A percentile compares a stretch with the other conserved stretches of the same genome.
Conservation (phyloP, 768 basidiomycete genomes). For the Russula sp. region DNA sequence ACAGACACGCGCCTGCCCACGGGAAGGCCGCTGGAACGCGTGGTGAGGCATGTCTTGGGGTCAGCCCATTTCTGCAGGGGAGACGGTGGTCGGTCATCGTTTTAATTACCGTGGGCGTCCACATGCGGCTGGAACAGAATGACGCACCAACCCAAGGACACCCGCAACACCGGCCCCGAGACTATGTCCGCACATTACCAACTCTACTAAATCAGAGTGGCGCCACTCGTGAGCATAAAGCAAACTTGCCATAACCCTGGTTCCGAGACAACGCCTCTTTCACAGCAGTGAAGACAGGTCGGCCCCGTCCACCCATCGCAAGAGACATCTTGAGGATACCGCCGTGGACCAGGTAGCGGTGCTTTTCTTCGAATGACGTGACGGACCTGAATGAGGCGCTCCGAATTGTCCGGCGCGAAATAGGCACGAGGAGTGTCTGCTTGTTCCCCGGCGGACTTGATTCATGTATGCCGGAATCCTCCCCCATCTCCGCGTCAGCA, state of each 20-base stretch:
- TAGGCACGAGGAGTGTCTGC: neutral
- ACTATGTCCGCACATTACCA: slow-evolving; percentile 78
- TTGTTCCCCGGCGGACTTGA: neutral
- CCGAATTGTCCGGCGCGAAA: slow-evolving; percentile 6
- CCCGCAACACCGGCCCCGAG: slow-evolving; percentile 79
- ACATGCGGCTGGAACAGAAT: slow-evolving; percentile 1
- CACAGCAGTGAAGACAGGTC: slow-evolving; percentile 73
- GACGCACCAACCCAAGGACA: slow-evolving; percentile 61
- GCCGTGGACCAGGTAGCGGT: slow-evolving; percentile 61
- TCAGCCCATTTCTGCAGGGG: slow-evolving; percentile 74
- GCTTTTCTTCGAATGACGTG: slow-evolving; percentile 25
- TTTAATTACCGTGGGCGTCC: slow-evolving; percentile 6
- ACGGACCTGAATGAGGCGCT: slow-evolving; percentile 21
- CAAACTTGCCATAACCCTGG: slow-evolving; percentile 59
- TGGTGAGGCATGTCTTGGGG: slow-evolving; percentile 66
- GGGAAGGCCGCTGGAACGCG: slow-evolving; percentile 64
- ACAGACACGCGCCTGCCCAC: slow-evolving; percentile 59
- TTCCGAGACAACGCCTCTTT: slow-evolving; percentile 62
- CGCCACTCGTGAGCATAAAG: neutral
- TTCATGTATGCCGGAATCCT: neutral
- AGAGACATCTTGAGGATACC: slow-evolving; percentile 78
- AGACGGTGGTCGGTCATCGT: neutral
- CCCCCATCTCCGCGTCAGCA: neutral
- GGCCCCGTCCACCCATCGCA: slow-evolving; percentile 70
- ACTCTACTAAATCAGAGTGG: slow-evolving; percentile 36